These are phyloP conservation scores for Diaporthe sp. DNA, from an alignment of 2,329 filamentous ascomycete genomes.

Conservation along the genomic window DNA sequence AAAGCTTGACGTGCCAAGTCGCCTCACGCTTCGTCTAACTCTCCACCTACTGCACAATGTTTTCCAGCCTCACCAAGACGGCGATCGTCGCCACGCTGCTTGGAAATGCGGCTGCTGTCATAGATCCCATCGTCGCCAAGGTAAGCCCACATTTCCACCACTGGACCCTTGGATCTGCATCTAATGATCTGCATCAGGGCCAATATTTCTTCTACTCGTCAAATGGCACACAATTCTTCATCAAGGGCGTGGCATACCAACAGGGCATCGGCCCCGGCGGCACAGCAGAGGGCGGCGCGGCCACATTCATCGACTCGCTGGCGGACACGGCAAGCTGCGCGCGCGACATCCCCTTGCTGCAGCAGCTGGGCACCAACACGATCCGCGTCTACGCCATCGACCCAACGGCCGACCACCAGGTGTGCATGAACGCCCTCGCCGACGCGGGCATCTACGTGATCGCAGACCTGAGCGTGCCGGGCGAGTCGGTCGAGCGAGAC, in stretches of 20 bases:
- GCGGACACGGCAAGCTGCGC: conserved; percentile 79
- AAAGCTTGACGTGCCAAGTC: conserved; percentile 44
- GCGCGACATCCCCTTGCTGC: conserved; percentile 87
- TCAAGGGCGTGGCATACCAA: conserved; percentile 96
- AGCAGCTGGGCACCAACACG: conserved; percentile 86
- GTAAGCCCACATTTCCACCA: not conserved
- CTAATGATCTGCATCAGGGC: conserved; percentile 75
- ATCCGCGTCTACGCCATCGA: conserved; percentile 97
- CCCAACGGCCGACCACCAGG: conserved; percentile 81
- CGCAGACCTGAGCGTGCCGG: conserved; percentile 88
- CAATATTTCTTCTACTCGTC: conserved; percentile 82
- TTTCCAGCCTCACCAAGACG: conserved; percentile 35
- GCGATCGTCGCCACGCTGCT: conserved; percentile 38
- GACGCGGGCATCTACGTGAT: conserved; percentile 95
- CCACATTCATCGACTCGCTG: conserved; percentile 78
- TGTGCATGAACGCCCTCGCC: conserved; percentile 87
- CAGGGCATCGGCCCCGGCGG: conserved; percentile 70
- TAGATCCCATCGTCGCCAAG: conserved; percentile 42
- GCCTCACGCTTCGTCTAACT: not conserved
- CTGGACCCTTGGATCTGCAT: conserved; percentile 80
- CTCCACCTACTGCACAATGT: not conserved
- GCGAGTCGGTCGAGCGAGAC: conserved; percentile 86
- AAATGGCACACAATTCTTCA: conserved; percentile 78
- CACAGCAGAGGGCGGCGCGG: conserved; percentile 62
- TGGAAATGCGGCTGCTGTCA: conserved; percentile 33